Conservation (phyloP, 768 basidiomycete genomes). For the Auricularia sp. region DNA sequence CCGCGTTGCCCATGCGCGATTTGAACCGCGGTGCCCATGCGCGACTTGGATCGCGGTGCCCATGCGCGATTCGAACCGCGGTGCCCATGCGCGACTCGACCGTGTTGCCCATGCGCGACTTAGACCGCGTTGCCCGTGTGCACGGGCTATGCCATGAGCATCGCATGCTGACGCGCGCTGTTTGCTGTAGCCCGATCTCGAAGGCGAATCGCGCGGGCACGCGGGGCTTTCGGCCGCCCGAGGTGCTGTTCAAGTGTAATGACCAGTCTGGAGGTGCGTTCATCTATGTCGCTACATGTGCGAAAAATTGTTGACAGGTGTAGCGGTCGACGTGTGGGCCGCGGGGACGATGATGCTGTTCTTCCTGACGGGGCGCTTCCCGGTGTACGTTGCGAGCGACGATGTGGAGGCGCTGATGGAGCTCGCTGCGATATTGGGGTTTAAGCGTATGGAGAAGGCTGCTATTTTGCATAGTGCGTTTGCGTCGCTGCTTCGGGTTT, state of each 20-base stretch:
- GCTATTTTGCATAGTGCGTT: conserved; percentile 86
- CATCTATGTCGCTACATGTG: too few species aligned
- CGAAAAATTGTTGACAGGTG: too few species aligned
- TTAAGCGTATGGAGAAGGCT: conserved; percentile 68
- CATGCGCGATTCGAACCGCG: too few species aligned
- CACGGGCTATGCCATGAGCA: too few species aligned
- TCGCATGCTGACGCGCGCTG: neutral
- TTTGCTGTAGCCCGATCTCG: conserved; percentile 49
- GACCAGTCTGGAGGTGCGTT: conserved; percentile 81
- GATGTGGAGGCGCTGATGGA: conserved; percentile 96
- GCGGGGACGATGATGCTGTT: conserved; percentile 87
- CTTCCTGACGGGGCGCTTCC: conserved; percentile 87
- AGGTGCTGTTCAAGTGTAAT: conserved; percentile 88
- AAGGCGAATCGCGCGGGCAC: conserved; percentile 97
- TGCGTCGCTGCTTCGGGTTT: too few species aligned
- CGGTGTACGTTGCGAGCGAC: conserved; percentile 86
- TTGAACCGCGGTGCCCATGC: too few species aligned
- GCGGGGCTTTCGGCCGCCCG: conserved; percentile 92
- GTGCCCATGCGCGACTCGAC: too few species aligned
- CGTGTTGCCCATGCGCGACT: too few species aligned
- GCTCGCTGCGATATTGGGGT: conserved; percentile 79
- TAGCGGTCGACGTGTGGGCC: conserved; percentile 96
- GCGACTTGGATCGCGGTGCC: too few species aligned
- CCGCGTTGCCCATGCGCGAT: too few species aligned
- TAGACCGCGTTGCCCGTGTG: too few species aligned